Evolutionary conservation across 2,329 filamentous ascomycete genomes (phyloP).

Genomic region (Acarospora socialis): DNA sequence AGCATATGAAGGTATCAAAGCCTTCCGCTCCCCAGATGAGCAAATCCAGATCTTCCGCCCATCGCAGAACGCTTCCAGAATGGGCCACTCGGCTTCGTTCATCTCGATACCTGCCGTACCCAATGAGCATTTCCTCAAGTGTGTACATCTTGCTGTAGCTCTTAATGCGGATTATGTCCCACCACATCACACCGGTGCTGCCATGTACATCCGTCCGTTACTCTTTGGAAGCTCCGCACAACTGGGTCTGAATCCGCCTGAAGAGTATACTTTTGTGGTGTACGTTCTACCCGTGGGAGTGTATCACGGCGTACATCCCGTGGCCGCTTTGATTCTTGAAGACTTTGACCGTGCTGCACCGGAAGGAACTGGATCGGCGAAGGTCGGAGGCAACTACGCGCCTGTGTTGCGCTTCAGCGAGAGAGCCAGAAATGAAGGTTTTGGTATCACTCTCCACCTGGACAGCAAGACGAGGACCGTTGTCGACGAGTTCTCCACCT

Average conservation of each 20-base stretch:
- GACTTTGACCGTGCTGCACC: constrained; percentile 91
- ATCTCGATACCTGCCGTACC: constrained; percentile 75
- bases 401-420: constrained; percentile 82
- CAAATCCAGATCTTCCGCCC: constrained; percentile 79
- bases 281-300: constrained; percentile 86
- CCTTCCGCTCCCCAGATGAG: constrained; percentile 64
- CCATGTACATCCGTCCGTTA: constrained; percentile 84
- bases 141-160: constrained; percentile 66
- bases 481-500: constrained; percentile 92
- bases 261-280: constrained; percentile 84
- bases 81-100: constrained; percentile 72
- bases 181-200: constrained; percentile 73
- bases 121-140: constrained; percentile 57
- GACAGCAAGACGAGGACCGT: constrained; percentile 73
- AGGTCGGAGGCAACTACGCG: constrained; percentile 91
- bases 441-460: constrained; percentile 85
- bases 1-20: constrained; percentile 96
- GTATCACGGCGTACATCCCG: constrained; percentile 79
- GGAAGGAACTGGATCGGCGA: constrained; percentile 77
- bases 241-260: constrained; percentile 70
- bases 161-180: constrained; percentile 86
- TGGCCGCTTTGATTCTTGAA: constrained; percentile 78
- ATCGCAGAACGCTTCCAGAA: constrained; percentile 64
- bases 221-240: constrained; percentile 80
- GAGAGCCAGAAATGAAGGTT: constrained; percentile 62